Evolutionary conservation across 2,329 filamentous ascomycete species (phyloP).

Genomic region (Byssochlamys sp.): DNA sequence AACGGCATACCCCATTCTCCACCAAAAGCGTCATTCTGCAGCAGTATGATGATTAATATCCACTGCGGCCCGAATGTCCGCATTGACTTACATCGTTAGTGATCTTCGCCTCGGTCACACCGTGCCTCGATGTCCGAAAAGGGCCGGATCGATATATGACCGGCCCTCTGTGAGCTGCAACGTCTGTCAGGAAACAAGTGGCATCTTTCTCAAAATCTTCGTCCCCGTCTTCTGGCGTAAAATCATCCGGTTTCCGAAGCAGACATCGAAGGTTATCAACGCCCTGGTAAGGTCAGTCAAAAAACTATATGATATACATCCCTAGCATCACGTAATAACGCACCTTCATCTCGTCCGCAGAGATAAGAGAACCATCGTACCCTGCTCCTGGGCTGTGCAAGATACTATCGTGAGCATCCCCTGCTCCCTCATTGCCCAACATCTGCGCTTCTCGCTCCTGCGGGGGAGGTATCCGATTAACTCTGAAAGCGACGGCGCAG

Average conservation of each 20-base stretch:
- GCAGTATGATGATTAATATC: not conserved
- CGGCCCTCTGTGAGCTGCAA: not conserved
- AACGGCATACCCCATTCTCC: conserved; percentile 3
- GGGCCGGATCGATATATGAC: not conserved
- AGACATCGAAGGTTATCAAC: conserved; percentile 1
- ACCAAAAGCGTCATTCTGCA: not conserved
- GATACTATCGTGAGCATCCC: not conserved
- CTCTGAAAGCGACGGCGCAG: not conserved
- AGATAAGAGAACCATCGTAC: not conserved
- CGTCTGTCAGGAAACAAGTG: conserved; percentile 3
- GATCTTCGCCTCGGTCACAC: not conserved
- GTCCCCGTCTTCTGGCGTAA: not conserved
- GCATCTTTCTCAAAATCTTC: conserved; percentile 3
- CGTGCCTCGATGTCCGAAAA: not conserved
- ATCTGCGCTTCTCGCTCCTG: not conserved
- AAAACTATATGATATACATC: not conserved
- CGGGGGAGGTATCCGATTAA: not conserved
- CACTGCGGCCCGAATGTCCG: not conserved
- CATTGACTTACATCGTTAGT: not conserved
- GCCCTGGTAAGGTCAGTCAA: not conserved
- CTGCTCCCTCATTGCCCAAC: not conserved
- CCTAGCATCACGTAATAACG: not conserved
- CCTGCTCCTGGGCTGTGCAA: not conserved
- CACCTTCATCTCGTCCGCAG: not conserved
- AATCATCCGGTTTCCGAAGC: conserved; percentile 1